Evolutionary conservation across 345 rosid species (phyloP).

Genomic region (Linum usitatissimum): DNA sequence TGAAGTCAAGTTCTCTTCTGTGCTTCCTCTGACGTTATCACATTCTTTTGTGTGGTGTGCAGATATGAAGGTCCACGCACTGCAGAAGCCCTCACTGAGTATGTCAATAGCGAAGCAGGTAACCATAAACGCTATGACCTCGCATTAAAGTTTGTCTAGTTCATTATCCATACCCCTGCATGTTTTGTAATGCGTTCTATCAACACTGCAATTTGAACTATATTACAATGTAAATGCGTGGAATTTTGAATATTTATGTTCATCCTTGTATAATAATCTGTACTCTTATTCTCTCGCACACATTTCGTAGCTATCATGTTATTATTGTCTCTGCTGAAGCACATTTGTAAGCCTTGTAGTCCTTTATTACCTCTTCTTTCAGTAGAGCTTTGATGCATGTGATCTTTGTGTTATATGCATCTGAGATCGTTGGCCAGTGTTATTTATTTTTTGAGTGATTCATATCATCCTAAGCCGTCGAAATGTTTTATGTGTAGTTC

Average conservation of each 20-base stretch:
- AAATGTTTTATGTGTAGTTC: neutral
- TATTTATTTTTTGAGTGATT: neutral
- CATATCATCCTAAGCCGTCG: neutral
- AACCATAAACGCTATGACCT: constrained; percentile 8
- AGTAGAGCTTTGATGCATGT: neutral
- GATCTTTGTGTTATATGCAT: neutral
- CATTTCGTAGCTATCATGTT: neutral
- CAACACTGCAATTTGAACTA: neutral
- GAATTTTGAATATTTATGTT: neutral
- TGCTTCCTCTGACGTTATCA: neutral
- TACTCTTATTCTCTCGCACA: neutral
- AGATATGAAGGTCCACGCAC: constrained; percentile 91
- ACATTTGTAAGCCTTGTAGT: neutral
- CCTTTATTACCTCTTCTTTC: neutral
- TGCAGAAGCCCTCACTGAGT: constrained; percentile 78
- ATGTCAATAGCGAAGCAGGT: constrained; percentile 93
- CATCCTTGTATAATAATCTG: neutral
- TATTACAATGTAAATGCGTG: neutral
- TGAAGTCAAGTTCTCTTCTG: neutral
- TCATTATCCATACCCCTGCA: neutral
- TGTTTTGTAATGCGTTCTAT: neutral
- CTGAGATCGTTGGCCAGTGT: neutral
- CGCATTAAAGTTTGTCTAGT: neutral
- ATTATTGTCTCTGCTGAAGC: neutral
- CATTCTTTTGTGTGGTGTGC: constrained; percentile 1